Evolutionary conservation across 768 basidiomycete species (phyloP), one percentile per base, ranked within the genome.

Genomic region (Phylloporus arenicola): DNA sequence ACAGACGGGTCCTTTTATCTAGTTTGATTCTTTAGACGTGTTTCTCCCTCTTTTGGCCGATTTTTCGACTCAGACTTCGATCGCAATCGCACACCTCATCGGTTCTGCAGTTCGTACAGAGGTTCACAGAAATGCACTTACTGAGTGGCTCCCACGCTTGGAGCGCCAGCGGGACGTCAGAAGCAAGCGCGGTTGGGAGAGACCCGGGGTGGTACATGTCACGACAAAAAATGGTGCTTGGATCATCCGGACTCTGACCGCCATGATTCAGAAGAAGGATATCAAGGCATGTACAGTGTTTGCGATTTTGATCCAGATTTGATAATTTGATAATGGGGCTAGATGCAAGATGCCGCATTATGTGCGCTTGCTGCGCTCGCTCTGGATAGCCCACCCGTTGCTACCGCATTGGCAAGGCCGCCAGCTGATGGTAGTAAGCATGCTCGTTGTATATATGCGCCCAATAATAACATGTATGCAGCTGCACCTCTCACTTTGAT

Each of bases 151-250:
- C 0, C 87, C 84, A 7, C 76, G 70, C 0, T 57, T 64, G 0
- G 84, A 87, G 19, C 70, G 84, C 19, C 61, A 71, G 35, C 76
- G 72, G 53, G 82, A 83, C 45, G 69, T 74, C 22, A 82, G 77
- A 54, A 74, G 73, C 3, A 79, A 79, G 51, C 75, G 88, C 1
- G 84, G 87, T 4, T 91, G 88, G 88, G 88, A 90, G 68, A 84
- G 82, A 60, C 69, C 75, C 0, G 73, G 76, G 0, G 57, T 71
- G 1, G 63, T 64, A 13, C 66, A 67, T 22, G 68, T 70, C 4
- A 70, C 65, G 11, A 69, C 75, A 2, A 70, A 70, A 30, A 70
- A 74, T 24, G 80, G 82, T 7, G 78, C 79, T 0, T 86, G 86
- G 84, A 78, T 80, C 8, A 75, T 78, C 2, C 69, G 78, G 40